Percentiles rank a stretch among this genome's conserved stretches.
These are phyloP conservation scores for Globisporangium camurandrum DNA, from an alignment of 352 stramenopile genomes.

Conservation along the genomic window DNA sequence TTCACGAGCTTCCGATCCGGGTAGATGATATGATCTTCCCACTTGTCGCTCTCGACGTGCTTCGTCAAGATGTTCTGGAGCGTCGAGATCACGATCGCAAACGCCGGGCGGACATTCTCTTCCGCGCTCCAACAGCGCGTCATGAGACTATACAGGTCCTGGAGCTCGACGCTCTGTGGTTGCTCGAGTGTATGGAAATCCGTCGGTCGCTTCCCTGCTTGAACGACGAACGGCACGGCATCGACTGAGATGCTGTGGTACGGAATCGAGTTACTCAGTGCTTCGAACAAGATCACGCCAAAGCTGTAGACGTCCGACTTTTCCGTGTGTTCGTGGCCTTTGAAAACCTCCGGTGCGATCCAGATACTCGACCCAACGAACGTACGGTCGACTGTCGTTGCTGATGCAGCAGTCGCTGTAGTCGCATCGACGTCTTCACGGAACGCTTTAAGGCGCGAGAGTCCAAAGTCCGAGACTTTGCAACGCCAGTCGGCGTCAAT, in stretches of 20 bases:
- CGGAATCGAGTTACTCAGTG: constrained; percentile 47
- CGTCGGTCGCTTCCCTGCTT: constrained; percentile 66
- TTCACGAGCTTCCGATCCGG: constrained; percentile 71
- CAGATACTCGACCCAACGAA: constrained; percentile 87
- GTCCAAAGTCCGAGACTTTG: constrained; percentile 88
- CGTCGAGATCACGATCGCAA: constrained; percentile 75
- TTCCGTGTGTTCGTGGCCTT: constrained; percentile 78
- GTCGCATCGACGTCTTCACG: constrained; percentile 45
- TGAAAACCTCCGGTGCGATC: constrained; percentile 89
- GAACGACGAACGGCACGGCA: constrained; percentile 73
- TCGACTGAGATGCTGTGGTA: constrained; percentile 78
- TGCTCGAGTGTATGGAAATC: constrained; percentile 65
- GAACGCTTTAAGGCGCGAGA: constrained; percentile 81
- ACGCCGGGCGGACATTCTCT: constrained; percentile 60
- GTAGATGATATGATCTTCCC: constrained; percentile 81
- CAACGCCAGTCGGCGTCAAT: constrained; percentile 84
- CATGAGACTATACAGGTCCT: constrained; percentile 68
- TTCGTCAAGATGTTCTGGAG: constrained; percentile 62
- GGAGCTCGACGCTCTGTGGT: constrained; percentile 36
- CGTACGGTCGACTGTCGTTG: constrained; percentile 24
- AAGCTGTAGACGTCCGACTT: constrained; percentile 88
- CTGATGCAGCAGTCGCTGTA: no score
- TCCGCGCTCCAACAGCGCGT: constrained; percentile 72
- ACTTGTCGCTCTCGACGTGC: constrained; percentile 67
- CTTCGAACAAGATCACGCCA: constrained; percentile 77